Base-by-base conservation (phyloP, 2,329 filamentous ascomycete genomes). In the Cryphonectria carpinicola region DNA sequence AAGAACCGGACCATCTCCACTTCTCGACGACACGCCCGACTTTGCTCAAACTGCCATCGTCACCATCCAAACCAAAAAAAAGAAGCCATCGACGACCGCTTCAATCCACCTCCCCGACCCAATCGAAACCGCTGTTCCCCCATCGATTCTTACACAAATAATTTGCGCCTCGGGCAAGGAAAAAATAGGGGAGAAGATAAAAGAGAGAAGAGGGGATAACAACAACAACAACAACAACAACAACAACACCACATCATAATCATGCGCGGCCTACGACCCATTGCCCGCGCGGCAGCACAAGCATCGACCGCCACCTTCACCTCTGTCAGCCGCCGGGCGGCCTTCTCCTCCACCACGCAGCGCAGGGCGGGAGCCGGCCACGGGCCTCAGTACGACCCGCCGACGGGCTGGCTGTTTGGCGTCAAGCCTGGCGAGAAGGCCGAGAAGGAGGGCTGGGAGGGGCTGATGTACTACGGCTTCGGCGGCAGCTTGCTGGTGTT, bases 361-460 rank as follows among this genome's bases (percentile, higher is more conserved):
- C 77, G 79, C 70, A 79, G 81, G 71, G 82, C 82, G 74, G 71
- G 69, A 28, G 66, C 66, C 67, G 69, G 69, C 10, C 89, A 92
- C 84, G 92, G 89, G 78, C 87, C 90, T 76, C 92, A 94, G 81
- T 99, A 94, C 83, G 96, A 99, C 76, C 90, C 95, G 64, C 95
- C 96, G 3, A 88, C 86, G 70, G 96, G 96, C 77, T 98, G 94
- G 93, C 89, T 99, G 77, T 98, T 93, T 82, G 95, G 95, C 75
- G 88, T 98, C 77, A 95, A 94, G 86, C 96, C 96, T 49, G 95
- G 95, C 74, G 93, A 98, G 89, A 97, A 98, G 87, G 90, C 93
- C 80, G 90, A 97, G 88, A 93, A 94, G 82, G 96, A 99, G 85
- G 96, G 95, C 67, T 99, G 96, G 96, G 96, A 99, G 87, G 90